Evolutionary conservation across 108 stramenopile genomes (phyloP).

Genomic region (Conticribra guillardii): DNA sequence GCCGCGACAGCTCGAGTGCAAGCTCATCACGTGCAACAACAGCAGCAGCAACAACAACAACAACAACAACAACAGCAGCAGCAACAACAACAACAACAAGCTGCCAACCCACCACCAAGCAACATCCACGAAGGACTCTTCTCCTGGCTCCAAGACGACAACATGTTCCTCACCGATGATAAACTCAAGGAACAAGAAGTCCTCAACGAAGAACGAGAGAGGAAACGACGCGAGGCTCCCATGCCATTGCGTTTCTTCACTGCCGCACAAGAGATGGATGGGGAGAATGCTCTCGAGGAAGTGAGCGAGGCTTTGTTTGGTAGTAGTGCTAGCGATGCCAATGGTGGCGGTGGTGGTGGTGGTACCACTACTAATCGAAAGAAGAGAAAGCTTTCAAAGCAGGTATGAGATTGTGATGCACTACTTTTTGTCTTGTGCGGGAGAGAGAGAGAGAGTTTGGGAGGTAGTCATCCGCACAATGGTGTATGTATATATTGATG

Average conservation of each 20-base stretch:
- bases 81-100: neutral
- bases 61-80: neutral
- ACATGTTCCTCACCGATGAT: constrained; percentile 38
- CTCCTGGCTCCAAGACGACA: constrained; percentile 37
- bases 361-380: neutral
- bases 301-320: constrained; percentile 35
- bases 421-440: too few relatives aligned
- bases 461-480: too few relatives aligned
- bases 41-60: constrained; percentile 1
- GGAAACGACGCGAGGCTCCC: constrained; percentile 21
- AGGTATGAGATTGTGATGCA: too few relatives aligned
- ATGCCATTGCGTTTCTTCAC: constrained; percentile 45
- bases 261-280: constrained; percentile 13
- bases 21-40: neutral
- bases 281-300: constrained; percentile 19
- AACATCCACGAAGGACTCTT: constrained; percentile 44
- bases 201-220: constrained; percentile 10
- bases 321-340: neutral
- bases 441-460: too few relatives aligned
- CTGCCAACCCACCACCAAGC: neutral
- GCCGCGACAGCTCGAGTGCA: neutral
- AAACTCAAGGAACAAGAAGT: constrained; percentile 38
- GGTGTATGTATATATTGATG: too few relatives aligned
- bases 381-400: constrained; percentile 1
- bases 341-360: constrained; percentile 1